Base-by-base conservation (phyloP, 2,329 filamentous ascomycete genomes). In the Myotisia sp. region DNA sequence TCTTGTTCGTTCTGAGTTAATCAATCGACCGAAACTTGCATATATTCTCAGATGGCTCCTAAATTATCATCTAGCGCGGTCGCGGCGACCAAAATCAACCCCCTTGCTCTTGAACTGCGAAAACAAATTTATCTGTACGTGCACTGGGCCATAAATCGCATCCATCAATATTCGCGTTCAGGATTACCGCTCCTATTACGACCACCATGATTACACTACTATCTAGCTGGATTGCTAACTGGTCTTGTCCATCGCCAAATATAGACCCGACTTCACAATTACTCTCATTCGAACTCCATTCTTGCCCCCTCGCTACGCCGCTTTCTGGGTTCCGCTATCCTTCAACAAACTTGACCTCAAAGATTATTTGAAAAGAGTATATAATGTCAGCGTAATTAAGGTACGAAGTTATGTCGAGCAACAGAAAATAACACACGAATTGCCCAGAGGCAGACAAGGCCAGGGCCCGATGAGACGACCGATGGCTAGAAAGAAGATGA, bases 341-440 rank as follows among this genome's bases (percentile, higher is more conserved):
- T 85, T 94, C 68, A 92, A 84, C 68, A 98, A 98, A 64, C 78
- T 95, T 59, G 90, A 98, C 57, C 64, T 98, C 26, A 82, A 85
- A 58, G 86, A 94, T 64, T 98, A 95, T 65, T 77, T 98, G 42
- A 81, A 74, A 64, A 76, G 92, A 57, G 71, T 72, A 27, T 98
- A 98, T 67, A 68, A 71, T 40, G 76, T 95, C 41, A 70, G 76
- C 43, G 73, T 78, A 35, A 63, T 73, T 34, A 67, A 67, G 44
- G 75, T 95, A 42, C 80, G 87, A 41, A 85, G 81, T 34, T 87
- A 74, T 52, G 72, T 95, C 51, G 76, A 81, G 48, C 73, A 78
- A 59, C 68, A 74, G 54, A 71, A 70, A 29, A 56, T 78, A 22
- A 70, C 69, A 37, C 70, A 44, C 34, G 50, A 50, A 46, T 48